Evolutionary conservation across 1,284 basidiomycete species (phyloP), one percentile per base, ranked within the genome.

Genomic region (Irpex sp.): DNA sequence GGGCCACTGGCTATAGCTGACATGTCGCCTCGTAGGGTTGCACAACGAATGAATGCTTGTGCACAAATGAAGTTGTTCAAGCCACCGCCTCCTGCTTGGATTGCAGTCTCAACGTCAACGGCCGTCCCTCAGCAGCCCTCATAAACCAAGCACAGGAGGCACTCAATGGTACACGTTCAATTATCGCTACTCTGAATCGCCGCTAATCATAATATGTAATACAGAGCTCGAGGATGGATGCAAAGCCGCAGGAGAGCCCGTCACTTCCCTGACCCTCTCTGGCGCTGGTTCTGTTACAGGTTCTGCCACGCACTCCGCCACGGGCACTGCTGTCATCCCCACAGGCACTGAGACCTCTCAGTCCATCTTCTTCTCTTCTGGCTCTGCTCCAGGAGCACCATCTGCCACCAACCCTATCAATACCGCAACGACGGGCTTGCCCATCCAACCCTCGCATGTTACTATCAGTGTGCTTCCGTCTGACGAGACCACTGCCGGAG

Each of bases 241-340:
- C 36, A 46, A 37, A 9, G 31, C 39, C 31, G 53, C 17, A 5
- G 54, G 54, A 5, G 5, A 19, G 5, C 53, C 60, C 5, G 53
- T 61, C 53, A 46, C 26, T 53, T 61, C 60, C 13, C 31, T 56
- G 21, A 61, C 60, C 36, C 8, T 58, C 56, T 58, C 56, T 9
- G 56, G 8, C 56, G 7, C 26, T 35, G 8, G 13, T 35, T n/a
- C 21, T 11, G 11, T 58, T 13, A 19, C 56, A 8, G 19, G 39
- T 37, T 13, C n/a, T 31, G 33, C 58, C 39, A 5, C 58, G 31
- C 17, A n/a, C 7, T 19, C 43, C 37, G 43, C 58, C 49, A n/a
- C 46, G 21, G 11, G 6, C 53, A 15, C 53, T 19, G 13, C 53
- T 15, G 19, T 33, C 53, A 15, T 17, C 26, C 21, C 19, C 50